Conservation (phyloP, 2,329 filamentous ascomycete genomes). For the Tolypocladium endophyticum region DNA sequence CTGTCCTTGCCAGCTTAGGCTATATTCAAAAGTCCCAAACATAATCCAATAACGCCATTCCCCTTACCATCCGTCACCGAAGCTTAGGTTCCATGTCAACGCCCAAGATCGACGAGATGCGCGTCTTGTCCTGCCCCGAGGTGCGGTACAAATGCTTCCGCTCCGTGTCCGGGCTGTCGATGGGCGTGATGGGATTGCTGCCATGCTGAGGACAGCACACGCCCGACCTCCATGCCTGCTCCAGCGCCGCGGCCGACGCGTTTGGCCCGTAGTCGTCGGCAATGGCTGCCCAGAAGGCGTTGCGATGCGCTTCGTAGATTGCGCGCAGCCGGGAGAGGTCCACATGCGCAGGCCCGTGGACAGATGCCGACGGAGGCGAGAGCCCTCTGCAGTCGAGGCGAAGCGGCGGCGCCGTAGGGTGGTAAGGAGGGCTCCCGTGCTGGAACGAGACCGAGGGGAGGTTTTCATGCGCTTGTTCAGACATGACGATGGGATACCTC, state of each 20-base stretch:
- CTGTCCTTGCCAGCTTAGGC: background rate
- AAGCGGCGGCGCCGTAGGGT: conserved; percentile 32
- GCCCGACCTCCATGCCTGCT: conserved; percentile 57
- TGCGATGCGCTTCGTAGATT: conserved; percentile 60
- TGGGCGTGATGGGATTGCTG: conserved; percentile 41
- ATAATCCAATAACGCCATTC: background rate
- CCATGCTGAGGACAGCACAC: conserved; percentile 27
- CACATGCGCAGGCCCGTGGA: conserved; percentile 33
- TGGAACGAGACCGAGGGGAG: conserved; percentile 30
- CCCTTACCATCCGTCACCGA: background rate
- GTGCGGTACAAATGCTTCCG: conserved; percentile 31
- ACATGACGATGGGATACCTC: conserved; percentile 29
- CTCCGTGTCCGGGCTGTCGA: conserved; percentile 36
- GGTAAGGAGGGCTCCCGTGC: conserved; percentile 16
- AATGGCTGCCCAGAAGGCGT: conserved; percentile 62
- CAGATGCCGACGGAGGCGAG: conserved; percentile 21
- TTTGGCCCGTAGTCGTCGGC: conserved; percentile 61
- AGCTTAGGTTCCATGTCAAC: conserved; percentile 2
- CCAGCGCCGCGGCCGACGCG: conserved; percentile 50
- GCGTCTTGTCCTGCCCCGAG: conserved; percentile 39
- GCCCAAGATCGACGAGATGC: conserved; percentile 52
- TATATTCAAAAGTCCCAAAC: background rate
- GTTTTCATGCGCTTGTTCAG: conserved; percentile 34
- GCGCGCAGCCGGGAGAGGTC: conserved; percentile 57
- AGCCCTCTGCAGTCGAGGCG: conserved; percentile 49